A percentile compares a stretch with the other conserved stretches of the same genome.
Conservation (phyloP, 805 yeast species). For the Schwanniomyces occidentalis region DNA sequence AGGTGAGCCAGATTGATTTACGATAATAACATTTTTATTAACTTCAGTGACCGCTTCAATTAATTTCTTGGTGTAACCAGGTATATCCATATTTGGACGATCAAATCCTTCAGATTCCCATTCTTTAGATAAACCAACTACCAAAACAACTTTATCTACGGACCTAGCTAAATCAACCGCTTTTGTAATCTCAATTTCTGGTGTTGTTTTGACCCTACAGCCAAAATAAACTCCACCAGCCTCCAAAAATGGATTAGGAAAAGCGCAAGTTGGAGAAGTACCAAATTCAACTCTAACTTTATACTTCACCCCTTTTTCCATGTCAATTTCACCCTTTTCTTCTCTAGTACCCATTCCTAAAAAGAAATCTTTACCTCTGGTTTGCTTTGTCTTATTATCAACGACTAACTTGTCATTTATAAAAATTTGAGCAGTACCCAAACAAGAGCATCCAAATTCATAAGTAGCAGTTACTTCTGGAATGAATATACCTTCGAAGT, state of each 20-base stretch:
- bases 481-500: constrained; percentile 41
- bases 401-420: constrained; percentile 53
- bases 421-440: constrained; percentile 58
- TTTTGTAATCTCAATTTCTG: constrained; percentile 22
- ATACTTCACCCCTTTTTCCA: constrained; percentile 48
- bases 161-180: constrained; percentile 52
- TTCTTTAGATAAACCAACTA: constrained; percentile 52
- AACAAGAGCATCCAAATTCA: constrained; percentile 51
- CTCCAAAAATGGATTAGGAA: constrained; percentile 14
- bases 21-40: constrained; percentile 52
- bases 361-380: constrained; percentile 50
- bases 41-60: constrained; percentile 45
- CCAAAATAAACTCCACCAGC: constrained; percentile 29
- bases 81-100: constrained; percentile 50
- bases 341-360: constrained; percentile 55
- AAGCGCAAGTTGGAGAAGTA: constrained; percentile 40
- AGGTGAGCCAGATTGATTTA: constrained; percentile 63
- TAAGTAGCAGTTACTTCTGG: constrained; percentile 52
- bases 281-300: constrained; percentile 52
- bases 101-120: constrained; percentile 66
- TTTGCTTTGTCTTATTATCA: constrained; percentile 57
- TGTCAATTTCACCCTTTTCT: constrained; percentile 35
- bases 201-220: constrained; percentile 16
- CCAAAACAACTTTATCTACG: constrained; percentile 54
- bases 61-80: constrained; percentile 47